phyloP scores from a whole-genome alignment of 1,139 yeast species.

The Blastobotrys elegans region DNA sequence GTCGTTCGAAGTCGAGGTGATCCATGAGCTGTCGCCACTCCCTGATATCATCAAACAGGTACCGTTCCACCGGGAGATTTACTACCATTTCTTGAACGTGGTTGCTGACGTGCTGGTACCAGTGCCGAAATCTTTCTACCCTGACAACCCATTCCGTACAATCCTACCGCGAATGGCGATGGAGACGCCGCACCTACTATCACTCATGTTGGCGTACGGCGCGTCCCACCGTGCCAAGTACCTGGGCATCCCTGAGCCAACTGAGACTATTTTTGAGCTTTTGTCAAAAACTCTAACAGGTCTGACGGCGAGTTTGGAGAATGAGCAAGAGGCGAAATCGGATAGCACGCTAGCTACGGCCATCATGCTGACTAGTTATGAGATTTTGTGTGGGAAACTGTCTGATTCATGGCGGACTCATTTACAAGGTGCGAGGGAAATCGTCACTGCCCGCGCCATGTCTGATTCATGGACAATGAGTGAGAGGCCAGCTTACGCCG shows the following conservation, averaged over 20 bases:
- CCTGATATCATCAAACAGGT: constrained; percentile 56
- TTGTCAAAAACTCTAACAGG: constrained; percentile 55
- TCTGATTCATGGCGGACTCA: constrained; percentile 55
- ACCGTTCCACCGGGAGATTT: constrained; percentile 54
- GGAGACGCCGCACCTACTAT: constrained; percentile 48
- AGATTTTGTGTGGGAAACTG: constrained; percentile 43
- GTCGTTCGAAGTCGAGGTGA: constrained; percentile 3
- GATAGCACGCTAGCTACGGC: constrained; percentile 67
- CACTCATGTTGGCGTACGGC: constrained; percentile 63
- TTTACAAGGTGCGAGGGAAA: constrained; percentile 63
- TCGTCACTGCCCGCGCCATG: constrained; percentile 55
- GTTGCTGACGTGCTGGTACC: constrained; percentile 65
- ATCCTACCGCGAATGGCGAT: constrained; percentile 68
- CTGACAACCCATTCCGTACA: constrained; percentile 62
- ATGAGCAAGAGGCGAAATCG: constrained; percentile 50
- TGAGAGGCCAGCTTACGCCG: background rate
- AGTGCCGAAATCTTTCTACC: constrained; percentile 51
- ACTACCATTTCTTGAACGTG: constrained; percentile 59
- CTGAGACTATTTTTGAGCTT: constrained; percentile 46
- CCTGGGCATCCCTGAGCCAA: constrained; percentile 39
- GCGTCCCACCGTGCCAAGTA: constrained; percentile 43
- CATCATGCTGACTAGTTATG: constrained; percentile 57
- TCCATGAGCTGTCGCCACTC: constrained; percentile 45
- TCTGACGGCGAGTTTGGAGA: constrained; percentile 47
- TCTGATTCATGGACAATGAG: constrained; percentile 24